Base-by-base conservation (phyloP, 108 stramenopile species). In the Hondaea fermentalgiana region DNA sequence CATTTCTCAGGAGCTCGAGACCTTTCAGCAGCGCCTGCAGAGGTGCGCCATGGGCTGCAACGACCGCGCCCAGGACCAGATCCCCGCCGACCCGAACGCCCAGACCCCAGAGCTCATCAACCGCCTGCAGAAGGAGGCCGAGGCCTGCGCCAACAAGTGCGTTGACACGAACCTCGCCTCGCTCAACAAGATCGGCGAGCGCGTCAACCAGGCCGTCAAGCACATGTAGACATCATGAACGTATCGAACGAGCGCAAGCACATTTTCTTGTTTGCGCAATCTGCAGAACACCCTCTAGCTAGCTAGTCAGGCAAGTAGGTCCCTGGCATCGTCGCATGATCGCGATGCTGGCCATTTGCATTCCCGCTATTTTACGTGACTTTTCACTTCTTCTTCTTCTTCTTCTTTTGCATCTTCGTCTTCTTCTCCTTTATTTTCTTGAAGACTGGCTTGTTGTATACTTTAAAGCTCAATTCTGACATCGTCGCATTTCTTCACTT, bases 101-200 rank as follows among this genome's bases (percentile, higher is more conserved):
- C 76, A 83, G 76, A 83, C 76, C 76, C 76, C 76, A 17, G 76
- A 83, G 76, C 76, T 83, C 76, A 83, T 83, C 51, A 23, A 47
- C 3, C 45, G 51, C 2, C 76, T 83, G 49, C 76, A 83, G 23
- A 53, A 53, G 49, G 76, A 83, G 51, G 76, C 76, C 4, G 76
- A 83, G 76, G 76, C 76, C 19, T 83, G 76, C 51, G 76, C 76
- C 23, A 83, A 83, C 76, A 83, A 83, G 51, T 83, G 76, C 76
- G 51, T 83, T 16, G 76, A 83, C 76, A 53, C 45, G 17, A 47
- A 83, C 76, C 45, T 83, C 51, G 45, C 49, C 45, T 83, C 76
- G 49, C 76, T 83, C 17, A 16, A 12, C 51, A 47, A 53, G 49
- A 83, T 83, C 76, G 19, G 49, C 51, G 76, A 83, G 76, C 76